Conservation (phyloP, 2,329 filamentous ascomycete species). For the Colletotrichum chlorophyti region DNA sequence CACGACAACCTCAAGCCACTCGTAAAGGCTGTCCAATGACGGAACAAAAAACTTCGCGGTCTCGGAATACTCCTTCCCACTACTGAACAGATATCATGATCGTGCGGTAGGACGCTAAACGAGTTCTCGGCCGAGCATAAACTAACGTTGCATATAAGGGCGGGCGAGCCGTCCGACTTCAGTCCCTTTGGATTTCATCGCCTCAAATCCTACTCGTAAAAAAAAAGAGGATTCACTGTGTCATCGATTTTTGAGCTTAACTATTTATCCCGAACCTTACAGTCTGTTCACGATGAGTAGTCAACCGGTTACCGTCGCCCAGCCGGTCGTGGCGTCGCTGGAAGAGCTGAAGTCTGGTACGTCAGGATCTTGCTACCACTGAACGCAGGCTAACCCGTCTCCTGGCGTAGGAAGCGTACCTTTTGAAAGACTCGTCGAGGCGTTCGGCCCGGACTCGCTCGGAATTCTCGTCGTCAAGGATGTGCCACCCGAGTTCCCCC, state of each 20-base stretch:
- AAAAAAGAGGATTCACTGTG: too few relatives aligned
- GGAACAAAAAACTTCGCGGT: too few relatives aligned
- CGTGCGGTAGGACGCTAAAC: too few relatives aligned
- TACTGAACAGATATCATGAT: too few relatives aligned
- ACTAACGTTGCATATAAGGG: too few relatives aligned
- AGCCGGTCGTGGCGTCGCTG: constrained; percentile 66
- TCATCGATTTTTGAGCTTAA: too few relatives aligned
- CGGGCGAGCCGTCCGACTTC: too few relatives aligned
- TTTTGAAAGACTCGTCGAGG: constrained; percentile 73
- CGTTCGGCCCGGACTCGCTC: constrained; percentile 88
- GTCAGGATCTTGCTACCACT: constrained; percentile 1
- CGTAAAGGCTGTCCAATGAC: constrained; percentile 5
- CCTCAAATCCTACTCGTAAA: too few relatives aligned
- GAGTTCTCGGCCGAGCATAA: too few relatives aligned
- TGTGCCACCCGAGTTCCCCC: constrained; percentile 73
- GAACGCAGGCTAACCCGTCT: background rate
- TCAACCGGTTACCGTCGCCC: constrained; percentile 46
- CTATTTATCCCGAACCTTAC: too few relatives aligned
- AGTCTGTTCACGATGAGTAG: background rate
- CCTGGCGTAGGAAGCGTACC: constrained; percentile 70
- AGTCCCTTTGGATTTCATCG: too few relatives aligned
- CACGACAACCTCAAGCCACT: background rate
- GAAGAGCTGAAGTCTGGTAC: constrained; percentile 64
- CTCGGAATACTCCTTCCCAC: too few relatives aligned
- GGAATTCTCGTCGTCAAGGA: constrained; percentile 92